Conservation (phyloP, 257 asterid species). For the Ligustrum vulgare region DNA sequence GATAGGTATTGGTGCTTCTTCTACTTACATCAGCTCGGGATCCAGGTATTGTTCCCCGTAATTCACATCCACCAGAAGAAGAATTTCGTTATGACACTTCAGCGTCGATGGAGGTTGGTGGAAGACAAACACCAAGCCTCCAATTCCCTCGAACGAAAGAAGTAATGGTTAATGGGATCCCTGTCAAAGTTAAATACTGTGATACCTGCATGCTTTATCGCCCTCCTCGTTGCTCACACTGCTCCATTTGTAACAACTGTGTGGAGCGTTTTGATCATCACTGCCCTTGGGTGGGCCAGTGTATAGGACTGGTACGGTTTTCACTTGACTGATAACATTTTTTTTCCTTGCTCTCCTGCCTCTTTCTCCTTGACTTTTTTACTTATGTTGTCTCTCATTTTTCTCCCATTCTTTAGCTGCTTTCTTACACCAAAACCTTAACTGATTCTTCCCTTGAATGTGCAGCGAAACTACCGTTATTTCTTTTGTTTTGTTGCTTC, state of each 20-base stretch:
- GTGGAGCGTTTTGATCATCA: conserved; percentile 98
- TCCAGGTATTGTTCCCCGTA: conserved; percentile 98
- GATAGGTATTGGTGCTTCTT: conserved; percentile 75
- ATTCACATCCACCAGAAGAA: conserved; percentile 97
- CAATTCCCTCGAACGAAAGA: conserved; percentile 95
- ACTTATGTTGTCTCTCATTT: conserved; percentile 7
- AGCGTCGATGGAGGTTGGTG: conserved; percentile 74
- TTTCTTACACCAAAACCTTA: conserved; percentile 11
- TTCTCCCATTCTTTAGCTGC: conserved; percentile 16
- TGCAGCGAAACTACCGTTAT: conserved; percentile 96
- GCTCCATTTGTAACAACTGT: conserved; percentile 95
- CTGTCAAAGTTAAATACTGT: conserved; percentile 90
- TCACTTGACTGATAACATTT: background rate
- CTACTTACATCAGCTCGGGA: conserved; percentile 88
- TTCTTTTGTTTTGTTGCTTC: conserved; percentile 92
- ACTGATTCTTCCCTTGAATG: conserved; percentile 25
- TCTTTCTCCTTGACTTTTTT: background rate
- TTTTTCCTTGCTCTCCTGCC: background rate
- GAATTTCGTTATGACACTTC: conserved; percentile 76
- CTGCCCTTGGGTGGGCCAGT: conserved; percentile 99
- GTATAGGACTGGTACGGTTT: conserved; percentile 81
- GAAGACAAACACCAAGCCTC: conserved; percentile 91
- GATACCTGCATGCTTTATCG: conserved; percentile 99
- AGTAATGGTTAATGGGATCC: conserved; percentile 91
- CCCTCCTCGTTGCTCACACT: conserved; percentile 99